These are phyloP conservation scores for Plantago major DNA, from an alignment of 257 asterid species.

Conservation along the genomic window DNA sequence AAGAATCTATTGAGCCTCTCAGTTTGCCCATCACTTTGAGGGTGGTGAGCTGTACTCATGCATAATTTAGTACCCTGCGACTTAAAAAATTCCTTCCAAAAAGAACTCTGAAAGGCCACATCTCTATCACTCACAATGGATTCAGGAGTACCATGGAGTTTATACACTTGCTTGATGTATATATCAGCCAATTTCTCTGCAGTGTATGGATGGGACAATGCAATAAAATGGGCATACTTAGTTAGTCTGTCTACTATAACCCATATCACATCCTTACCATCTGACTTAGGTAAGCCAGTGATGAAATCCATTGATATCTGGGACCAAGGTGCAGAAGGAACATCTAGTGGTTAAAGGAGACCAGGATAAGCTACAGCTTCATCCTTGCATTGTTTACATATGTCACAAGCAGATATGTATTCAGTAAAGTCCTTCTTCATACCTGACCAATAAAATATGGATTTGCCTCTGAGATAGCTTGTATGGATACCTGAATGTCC, in stretches of 20 bases:
- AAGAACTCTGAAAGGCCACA: background rate
- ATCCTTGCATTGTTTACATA: slow-evolving; percentile 3
- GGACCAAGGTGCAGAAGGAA: background rate
- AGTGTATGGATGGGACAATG: too few species aligned
- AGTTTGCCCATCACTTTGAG: too few species aligned
- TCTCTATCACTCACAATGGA: too few species aligned
- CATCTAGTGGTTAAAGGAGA: background rate
- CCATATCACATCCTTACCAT: too few species aligned
- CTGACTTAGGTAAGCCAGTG: too few species aligned
- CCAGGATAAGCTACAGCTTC: background rate
- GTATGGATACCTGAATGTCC: background rate
- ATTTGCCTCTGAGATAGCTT: background rate
- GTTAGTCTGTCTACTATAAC: too few species aligned
- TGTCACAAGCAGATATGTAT: background rate
- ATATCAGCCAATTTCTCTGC: too few species aligned
- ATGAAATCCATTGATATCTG: background rate
- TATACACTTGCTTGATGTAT: too few species aligned
- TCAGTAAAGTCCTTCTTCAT: background rate
- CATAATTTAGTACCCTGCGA: background rate
- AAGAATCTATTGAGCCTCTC: too few species aligned
- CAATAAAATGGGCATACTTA: too few species aligned
- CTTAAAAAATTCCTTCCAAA: slow-evolving; percentile 3
- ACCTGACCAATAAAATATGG: background rate
- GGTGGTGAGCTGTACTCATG: too few species aligned
- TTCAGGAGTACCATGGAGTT: too few species aligned